Base-by-base conservation (phyloP, 805 yeast species). In the Cyberlindnera americana region DNA sequence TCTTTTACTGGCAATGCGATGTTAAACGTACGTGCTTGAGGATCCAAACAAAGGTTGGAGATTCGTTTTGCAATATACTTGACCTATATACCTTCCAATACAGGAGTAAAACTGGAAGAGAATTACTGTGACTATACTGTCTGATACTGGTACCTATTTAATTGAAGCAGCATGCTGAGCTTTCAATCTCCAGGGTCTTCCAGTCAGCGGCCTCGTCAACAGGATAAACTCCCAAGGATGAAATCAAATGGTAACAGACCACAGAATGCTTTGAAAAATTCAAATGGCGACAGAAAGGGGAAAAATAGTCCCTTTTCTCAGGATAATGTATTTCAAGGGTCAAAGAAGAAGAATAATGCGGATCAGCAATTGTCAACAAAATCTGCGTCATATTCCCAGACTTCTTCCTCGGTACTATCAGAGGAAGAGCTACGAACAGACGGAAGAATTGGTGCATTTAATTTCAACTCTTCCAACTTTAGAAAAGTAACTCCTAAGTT, bases 371-470 rank as follows among this genome's bases (percentile, higher is more conserved):
- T 29, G 15, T 17, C 30, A 27, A 27, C 12, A 8, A 27, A 7
- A 14, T 8, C 23, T 21, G 23, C 19, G 3, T 12, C 23, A 13
- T 19, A 22, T 12, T 10, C 6, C n/a, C 34, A 21, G 19, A 22
- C 19, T 22, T 31, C 34, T 18, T 31, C 34, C n/a, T 14, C 36
- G n/a, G n/a, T 26, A 12, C 21, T 31, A 18, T 25, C 38, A 4
- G 15, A 26, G 9, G 35, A 33, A 8, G 53, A 50, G 18, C 34
- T 46, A 1, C 31, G 40, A 6, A 29, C 35, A 9, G 57, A 56
- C 16, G 11, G 22, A 2, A 3, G 30, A 1, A 40, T 60, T 10
- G 67, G 67, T 3, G 46, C 56, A 2, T 41, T 65, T 15, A 4
- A 42, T 2, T 16, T 41, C 10, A 27, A 52, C 16, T 14, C 13